Base-by-base conservation (phyloP, 2,329 filamentous ascomycete species). In the Talaromyces verruculosus region DNA sequence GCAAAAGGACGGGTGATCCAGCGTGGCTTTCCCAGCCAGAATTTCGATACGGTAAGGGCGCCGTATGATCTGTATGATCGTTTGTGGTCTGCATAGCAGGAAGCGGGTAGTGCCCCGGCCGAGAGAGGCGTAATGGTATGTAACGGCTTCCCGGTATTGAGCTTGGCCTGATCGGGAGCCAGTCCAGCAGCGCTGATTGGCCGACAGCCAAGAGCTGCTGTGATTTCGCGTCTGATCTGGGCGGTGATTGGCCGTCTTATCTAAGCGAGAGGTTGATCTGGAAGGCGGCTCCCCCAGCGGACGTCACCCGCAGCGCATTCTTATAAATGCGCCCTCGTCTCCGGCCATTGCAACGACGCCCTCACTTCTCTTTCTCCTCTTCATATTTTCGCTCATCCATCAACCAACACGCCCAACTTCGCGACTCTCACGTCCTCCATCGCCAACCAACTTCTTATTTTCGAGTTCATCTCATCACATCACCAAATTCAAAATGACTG, bases 401-500 rank as follows among this genome's bases (percentile, higher is more conserved):
- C 64, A 68, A 51, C 64, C 65, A 70, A 43, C 49, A 63, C 60
- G 47, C 61, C 70, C 60, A 67, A 67, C 68, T 66, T 62, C 61
- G 15, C 47, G 22, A 41, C 61, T 25, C n/a, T 33, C 28, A 30
- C 62, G 49, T 17, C n/a, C 35, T 28, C 69, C 69, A 69, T 69
- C 67, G 6, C 1, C 66, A 39, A 67, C 35, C 35, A 67, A 62
- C 22, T 65, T 61, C 19, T 53, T 8, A 35, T 62, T 53, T 37
- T 45, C 63, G 58, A 59, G 64, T 74, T 71, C 70, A 73, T 75
- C 51, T 64, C 62, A 57, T 74, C 77, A 70, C 70, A 74, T 74
- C 73, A 72, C 75, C 77, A 75, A 77, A 70, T 79, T 87, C 90
- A 97, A 92, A 91, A 99, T 99, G 95, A 96, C 95, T 92, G 94